Conservation (phyloP, 345 rosid genomes). For the Durio zibethinus region DNA sequence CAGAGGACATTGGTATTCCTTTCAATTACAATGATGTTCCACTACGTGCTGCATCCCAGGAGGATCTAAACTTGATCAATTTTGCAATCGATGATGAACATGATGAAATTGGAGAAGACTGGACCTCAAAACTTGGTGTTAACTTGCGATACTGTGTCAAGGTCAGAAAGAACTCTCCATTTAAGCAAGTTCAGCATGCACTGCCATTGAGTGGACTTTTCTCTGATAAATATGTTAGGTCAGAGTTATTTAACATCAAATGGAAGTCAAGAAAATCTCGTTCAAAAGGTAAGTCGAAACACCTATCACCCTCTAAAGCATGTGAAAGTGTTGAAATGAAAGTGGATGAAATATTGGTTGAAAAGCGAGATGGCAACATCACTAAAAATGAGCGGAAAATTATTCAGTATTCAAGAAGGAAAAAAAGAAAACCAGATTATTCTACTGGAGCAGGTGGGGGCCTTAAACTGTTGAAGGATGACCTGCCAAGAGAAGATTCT, state of each 20-base stretch:
- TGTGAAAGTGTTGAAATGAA: slow-evolving; percentile 37
- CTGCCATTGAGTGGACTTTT: slow-evolving; percentile 73
- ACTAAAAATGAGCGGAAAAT: slow-evolving; percentile 48
- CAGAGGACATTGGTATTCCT: slow-evolving; percentile 63
- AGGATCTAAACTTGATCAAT: slow-evolving; percentile 78
- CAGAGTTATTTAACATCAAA: slow-evolving; percentile 45
- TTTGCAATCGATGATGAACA: slow-evolving; percentile 72
- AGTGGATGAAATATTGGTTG: slow-evolving; percentile 22
- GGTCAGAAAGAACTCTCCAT: slow-evolving; percentile 64
- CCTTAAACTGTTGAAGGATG: not conserved
- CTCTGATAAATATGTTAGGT: slow-evolving; percentile 36
- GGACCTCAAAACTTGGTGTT: slow-evolving; percentile 86
- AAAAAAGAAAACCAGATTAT: slow-evolving; percentile 44
- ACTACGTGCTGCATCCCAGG: slow-evolving; percentile 56
- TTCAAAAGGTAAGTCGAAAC: slow-evolving; percentile 49
- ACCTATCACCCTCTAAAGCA: slow-evolving; percentile 28
- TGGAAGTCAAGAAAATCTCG: slow-evolving; percentile 81
- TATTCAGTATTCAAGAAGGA: slow-evolving; percentile 82
- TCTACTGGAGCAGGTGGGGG: slow-evolving; percentile 30
- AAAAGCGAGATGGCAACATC: slow-evolving; percentile 24
- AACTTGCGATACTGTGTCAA: slow-evolving; percentile 77
- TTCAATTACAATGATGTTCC: slow-evolving; percentile 64
- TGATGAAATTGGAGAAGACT: slow-evolving; percentile 59
- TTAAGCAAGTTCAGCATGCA: slow-evolving; percentile 72
- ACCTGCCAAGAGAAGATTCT: slow-evolving; percentile 26